Conservation (phyloP, 495 filamentous ascomycete species). For the Cladorrhinum samala region DNA sequence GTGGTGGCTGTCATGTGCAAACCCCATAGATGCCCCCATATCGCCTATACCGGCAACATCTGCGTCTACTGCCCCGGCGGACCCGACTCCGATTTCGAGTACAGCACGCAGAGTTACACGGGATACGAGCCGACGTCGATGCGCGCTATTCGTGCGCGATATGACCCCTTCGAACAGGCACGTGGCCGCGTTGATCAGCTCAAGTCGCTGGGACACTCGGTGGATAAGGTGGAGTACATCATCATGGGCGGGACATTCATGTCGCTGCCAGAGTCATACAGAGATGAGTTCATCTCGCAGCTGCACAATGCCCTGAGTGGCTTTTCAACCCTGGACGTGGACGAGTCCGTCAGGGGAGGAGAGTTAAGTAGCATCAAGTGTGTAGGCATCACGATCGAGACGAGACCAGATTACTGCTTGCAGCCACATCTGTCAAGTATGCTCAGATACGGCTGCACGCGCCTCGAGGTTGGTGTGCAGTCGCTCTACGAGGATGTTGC, state of each 20-base stretch:
- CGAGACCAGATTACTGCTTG: slow-evolving; percentile 90
- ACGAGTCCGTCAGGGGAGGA: slow-evolving; percentile 86
- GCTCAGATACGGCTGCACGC: slow-evolving; percentile 94
- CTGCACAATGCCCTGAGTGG: slow-evolving; percentile 94
- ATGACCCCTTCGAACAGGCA: slow-evolving; percentile 97
- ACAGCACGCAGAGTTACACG: slow-evolving; percentile 96
- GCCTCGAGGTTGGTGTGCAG: slow-evolving; percentile 91
- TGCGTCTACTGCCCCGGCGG: slow-evolving; percentile 98
- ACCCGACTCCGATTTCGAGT: slow-evolving; percentile 96
- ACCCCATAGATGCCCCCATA: slow-evolving; percentile 94
- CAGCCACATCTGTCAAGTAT: slow-evolving; percentile 87
- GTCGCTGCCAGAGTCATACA: slow-evolving; percentile 82
- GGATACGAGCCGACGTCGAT: slow-evolving; percentile 98
- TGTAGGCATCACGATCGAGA: slow-evolving; percentile 98
- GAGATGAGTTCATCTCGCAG: slow-evolving; percentile 88
- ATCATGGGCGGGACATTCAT: slow-evolving; percentile 99
- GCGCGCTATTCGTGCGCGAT: slow-evolving; percentile 94
- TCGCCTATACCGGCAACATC: slow-evolving; percentile 95
- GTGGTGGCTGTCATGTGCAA: slow-evolving; percentile 99
- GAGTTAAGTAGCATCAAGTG: slow-evolving; percentile 95
- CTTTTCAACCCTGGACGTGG: slow-evolving; percentile 84
- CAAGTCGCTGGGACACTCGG: slow-evolving; percentile 87
- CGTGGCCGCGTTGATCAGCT: slow-evolving; percentile 94
- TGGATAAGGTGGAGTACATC: slow-evolving; percentile 99
- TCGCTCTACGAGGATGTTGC: slow-evolving; percentile 98